Percentiles rank a stretch among this genome's conserved stretches.
Evolutionary conservation across 1,284 basidiomycete species (phyloP).

Genomic region (Malassezia caprae): DNA sequence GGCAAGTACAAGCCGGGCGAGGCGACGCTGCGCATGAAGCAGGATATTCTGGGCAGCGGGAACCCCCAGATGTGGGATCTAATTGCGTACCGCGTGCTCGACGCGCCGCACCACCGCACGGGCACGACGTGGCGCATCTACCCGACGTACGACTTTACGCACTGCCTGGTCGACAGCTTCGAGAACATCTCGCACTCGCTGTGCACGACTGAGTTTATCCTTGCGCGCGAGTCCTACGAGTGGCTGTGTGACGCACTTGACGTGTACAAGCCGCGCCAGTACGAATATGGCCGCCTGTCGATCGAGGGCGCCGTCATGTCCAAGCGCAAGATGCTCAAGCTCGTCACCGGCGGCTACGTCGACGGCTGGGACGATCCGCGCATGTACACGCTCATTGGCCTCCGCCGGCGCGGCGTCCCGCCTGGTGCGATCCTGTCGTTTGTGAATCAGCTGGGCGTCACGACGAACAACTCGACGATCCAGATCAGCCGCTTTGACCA

Average conservation of each 20-base stretch:
- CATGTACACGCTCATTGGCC: conserved; percentile 91
- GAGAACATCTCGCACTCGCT: conserved; percentile 98
- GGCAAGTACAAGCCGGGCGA: conserved; percentile 82
- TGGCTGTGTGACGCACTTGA: conserved; percentile 96
- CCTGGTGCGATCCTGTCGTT: conserved; percentile 89
- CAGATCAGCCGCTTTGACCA: conserved; percentile 84
- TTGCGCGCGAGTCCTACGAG: conserved; percentile 94
- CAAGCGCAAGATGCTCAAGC: conserved; percentile 84
- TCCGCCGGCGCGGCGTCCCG: conserved; percentile 85
- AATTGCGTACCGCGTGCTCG: conserved; percentile 86
- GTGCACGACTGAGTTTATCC: conserved; percentile 92
- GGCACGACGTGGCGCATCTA: conserved; percentile 75
- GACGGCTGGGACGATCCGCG: conserved; percentile 95
- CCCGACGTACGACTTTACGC: conserved; percentile 97
- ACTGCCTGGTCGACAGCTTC: conserved; percentile 95
- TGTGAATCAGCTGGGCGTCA: conserved; percentile 84
- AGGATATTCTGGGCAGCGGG: conserved; percentile 70
- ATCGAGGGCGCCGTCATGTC: conserved; percentile 93
- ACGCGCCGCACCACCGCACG: conserved; percentile 85
- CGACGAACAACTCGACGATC: conserved; percentile 69
- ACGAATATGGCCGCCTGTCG: conserved; percentile 87
- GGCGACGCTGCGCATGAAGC: conserved; percentile 93
- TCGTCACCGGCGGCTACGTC: conserved; percentile 77
- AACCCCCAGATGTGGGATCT: conserved; percentile 99
- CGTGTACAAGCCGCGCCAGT: conserved; percentile 96